These are phyloP conservation scores for Lactarius indigo DNA, from an alignment of 768 basidiomycete species.

Conservation along the genomic window DNA sequence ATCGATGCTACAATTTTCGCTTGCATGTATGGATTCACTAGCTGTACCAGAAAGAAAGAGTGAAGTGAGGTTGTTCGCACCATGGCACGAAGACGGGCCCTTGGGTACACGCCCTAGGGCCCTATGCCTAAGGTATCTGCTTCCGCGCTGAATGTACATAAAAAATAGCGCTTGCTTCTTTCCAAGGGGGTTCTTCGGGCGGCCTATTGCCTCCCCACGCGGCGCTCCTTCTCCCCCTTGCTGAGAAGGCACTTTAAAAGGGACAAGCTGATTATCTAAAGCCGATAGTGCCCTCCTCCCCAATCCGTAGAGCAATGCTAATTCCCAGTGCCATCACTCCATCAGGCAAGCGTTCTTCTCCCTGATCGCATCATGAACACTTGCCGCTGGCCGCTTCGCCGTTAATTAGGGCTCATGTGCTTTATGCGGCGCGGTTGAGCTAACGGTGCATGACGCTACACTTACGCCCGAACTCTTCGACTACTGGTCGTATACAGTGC, in stretches of 20 bases:
- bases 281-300: not conserved
- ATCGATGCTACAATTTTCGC: not conserved
- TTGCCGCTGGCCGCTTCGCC: not conserved
- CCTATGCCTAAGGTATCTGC: not conserved
- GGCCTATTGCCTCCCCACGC: constrained; percentile 9
- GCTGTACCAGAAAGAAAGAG: not conserved
- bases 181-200: constrained; percentile 3
- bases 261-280: not conserved
- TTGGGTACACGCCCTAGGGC: not conserved
- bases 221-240: not conserved
- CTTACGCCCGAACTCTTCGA: not conserved
- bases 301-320: constrained; percentile 11
- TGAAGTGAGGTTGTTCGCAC: not conserved
- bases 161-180: not conserved
- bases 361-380: constrained; percentile 15
- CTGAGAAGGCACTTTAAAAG: constrained; percentile 11
- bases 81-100: not conserved
- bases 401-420: constrained; percentile 1
- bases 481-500: not conserved
- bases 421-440: not conserved
- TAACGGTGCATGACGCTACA: not conserved
- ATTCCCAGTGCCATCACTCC: constrained; percentile 5
- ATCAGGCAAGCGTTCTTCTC: constrained; percentile 10
- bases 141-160: not conserved
- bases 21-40: not conserved